Base-by-base conservation (phyloP, 202 grass and related monocot species). In the Miscanthus sacchariflorus region DNA sequence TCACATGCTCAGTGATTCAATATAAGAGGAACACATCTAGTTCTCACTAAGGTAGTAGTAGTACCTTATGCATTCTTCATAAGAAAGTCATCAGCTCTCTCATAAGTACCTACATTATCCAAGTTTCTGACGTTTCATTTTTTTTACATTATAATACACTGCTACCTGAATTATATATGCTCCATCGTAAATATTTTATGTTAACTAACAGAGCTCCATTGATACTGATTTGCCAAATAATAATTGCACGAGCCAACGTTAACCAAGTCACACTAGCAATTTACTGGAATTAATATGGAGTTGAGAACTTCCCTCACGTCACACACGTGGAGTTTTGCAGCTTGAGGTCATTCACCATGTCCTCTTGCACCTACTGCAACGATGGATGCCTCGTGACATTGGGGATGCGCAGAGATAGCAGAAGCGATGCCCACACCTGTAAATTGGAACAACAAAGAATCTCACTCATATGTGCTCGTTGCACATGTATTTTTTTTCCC, bases 371-470 rank as follows among this genome's bases (percentile, higher is more conserved):
- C 21, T 89, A 24, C 5, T 68, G 78, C 93, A 95, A 21, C 21
- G 15, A 73, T 95, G 95, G 68, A 44, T 88, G 24, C 9, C 68
- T 68, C 1, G 76, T 12, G 88, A 63, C 95, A 95, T 95, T 24
- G 89, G 90, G 25, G 90, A 85, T 80, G 83, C 93, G 19, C 95
- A 98, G 12, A 81, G 77, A 82, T 98, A 98, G 91, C 93, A 98
- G 83, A 98, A 95, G 72, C 85, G 81, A 80, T 91, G 33, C 9
- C 76, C 76, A 76, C 95, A 98, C 89, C 90, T 91, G 77, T 59
- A 85, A 82, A 85, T 82, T 68, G 1, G 23, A 81, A 25, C 15
- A 46, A 76, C 23, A 5, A 68, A 80, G 0, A 18, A 73, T 42
- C 27, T 7, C 9, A 15, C 59, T 66, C 17, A 64, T 72, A 46